Conservation (phyloP, 441 rosid genomes). For the Melastoma candidum region DNA sequence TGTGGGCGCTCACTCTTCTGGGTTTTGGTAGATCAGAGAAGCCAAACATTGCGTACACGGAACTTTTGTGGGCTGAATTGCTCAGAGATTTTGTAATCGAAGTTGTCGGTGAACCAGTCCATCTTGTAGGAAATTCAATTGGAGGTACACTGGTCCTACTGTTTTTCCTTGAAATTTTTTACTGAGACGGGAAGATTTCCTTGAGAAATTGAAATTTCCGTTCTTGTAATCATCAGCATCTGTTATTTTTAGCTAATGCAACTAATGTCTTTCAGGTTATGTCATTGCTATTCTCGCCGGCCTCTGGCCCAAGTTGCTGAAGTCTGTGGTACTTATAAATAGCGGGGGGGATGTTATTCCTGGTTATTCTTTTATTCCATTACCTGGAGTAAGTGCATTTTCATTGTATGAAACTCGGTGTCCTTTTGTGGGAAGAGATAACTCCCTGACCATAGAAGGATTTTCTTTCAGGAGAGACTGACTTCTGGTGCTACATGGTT, state of each 20-base stretch:
- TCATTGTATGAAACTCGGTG: conserved; percentile 1
- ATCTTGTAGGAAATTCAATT: conserved; percentile 81
- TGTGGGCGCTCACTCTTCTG: conserved; percentile 71
- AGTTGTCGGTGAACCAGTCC: conserved; percentile 75
- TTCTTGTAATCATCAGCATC: conserved; percentile 7
- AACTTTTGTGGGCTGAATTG: conserved; percentile 79
- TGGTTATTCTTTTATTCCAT: conserved; percentile 31
- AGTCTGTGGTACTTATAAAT: conserved; percentile 62
- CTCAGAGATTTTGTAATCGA: conserved; percentile 73
- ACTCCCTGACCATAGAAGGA: no score
- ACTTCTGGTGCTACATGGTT: conserved; percentile 47
- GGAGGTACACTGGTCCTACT: conserved; percentile 43
- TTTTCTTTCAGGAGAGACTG: conserved; percentile 39
- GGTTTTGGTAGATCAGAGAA: conserved; percentile 96
- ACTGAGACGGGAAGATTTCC: not conserved
- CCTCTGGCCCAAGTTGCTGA: conserved; percentile 63
- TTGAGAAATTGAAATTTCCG: conserved; percentile 4
- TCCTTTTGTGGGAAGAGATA: not conserved
- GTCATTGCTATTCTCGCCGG: conserved; percentile 48
- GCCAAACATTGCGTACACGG: conserved; percentile 75
- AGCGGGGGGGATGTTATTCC: conserved; percentile 72
- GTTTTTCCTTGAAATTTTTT: no score
- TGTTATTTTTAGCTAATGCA: not conserved
- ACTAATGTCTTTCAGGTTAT: conserved; percentile 43
- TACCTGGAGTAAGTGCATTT: conserved; percentile 34